A percentile compares a stretch with the other conserved stretches of the same genome.
Evolutionary conservation across 2,329 filamentous ascomycete genomes (phyloP).

Genomic region (Graphilbum ipis-grandicollis): DNA sequence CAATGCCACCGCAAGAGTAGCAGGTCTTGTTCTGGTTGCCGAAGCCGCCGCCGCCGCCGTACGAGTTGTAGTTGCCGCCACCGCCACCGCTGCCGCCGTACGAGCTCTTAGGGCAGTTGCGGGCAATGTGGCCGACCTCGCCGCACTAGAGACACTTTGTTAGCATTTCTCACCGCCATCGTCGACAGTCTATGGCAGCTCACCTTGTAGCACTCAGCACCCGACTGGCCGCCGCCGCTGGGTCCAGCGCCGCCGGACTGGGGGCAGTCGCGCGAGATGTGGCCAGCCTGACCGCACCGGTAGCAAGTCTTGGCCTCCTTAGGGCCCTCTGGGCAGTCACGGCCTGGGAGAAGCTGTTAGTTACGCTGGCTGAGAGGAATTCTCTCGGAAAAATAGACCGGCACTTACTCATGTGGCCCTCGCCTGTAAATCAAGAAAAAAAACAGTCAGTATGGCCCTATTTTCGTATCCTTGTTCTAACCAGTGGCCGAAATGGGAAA

Average conservation of each 20-base stretch:
- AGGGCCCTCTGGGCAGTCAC: constrained; percentile 76
- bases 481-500: constrained; percentile 9
- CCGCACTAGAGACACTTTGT: constrained; percentile 45
- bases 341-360: no score
- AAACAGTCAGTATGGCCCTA: constrained; percentile 12
- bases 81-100: constrained; percentile 29
- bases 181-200: constrained; percentile 3
- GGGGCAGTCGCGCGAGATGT: constrained; percentile 81
- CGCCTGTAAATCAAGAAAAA: constrained; percentile 19
- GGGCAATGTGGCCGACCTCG: constrained; percentile 89
- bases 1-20: constrained; percentile 95
- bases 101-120: constrained; percentile 61
- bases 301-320: constrained; percentile 74
- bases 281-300: constrained; percentile 66
- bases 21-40: constrained; percentile 50
- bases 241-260: constrained; percentile 25
- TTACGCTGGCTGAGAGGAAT: no score
- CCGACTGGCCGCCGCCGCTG: constrained; percentile 23
- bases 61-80: constrained; percentile 26
- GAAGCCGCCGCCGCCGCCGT: constrained; percentile 26
- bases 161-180: no score
- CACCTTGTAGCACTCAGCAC: constrained; percentile 80
- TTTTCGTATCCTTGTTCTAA: no score
- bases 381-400: no score
- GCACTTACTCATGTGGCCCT: constrained; percentile 57